Percentiles rank a stretch among this genome's conserved stretches.
These are phyloP conservation scores for Luffa aegyptiaca DNA, from an alignment of 306 rosid genomes.

Conservation along the genomic window DNA sequence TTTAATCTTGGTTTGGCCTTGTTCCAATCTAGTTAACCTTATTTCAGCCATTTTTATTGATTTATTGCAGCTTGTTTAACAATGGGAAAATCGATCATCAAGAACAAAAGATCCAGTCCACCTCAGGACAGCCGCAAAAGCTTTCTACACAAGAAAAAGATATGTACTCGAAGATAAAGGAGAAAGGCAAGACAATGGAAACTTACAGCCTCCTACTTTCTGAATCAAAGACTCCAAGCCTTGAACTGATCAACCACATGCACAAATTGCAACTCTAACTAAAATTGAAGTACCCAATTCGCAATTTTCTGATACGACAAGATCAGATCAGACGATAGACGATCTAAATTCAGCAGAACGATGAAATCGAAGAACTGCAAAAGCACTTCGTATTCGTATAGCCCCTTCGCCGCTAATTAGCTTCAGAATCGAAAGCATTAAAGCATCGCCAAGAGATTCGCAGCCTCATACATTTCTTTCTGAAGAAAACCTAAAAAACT, in stretches of 20 bases:
- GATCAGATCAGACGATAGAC: slow-evolving; percentile 4
- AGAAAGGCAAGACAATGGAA: neutral
- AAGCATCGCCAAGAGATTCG: slow-evolving; percentile 11
- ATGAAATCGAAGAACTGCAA: slow-evolving; percentile 1
- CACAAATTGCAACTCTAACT: slow-evolving; percentile 5
- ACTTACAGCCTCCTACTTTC: slow-evolving; percentile 6
- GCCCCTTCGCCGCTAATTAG: neutral
- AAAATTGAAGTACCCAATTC: neutral
- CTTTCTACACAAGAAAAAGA: neutral
- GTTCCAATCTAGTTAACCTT: slow-evolving; percentile 47
- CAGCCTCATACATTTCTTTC: slow-evolving; percentile 4
- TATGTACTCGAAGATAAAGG: neutral
- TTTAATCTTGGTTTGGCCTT: slow-evolving; percentile 68
- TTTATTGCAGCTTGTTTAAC: slow-evolving; percentile 16
- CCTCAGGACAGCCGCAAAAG: neutral
- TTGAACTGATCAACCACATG: slow-evolving; percentile 14
- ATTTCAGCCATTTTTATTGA: slow-evolving; percentile 58
- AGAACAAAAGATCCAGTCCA: neutral
- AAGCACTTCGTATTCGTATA: neutral
- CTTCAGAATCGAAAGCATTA: slow-evolving; percentile 10
- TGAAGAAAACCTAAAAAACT: slow-evolving; percentile 23
- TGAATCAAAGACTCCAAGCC: neutral
- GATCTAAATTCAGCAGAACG: slow-evolving; percentile 13
- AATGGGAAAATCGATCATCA: neutral
- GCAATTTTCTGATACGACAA: neutral